Evolutionary conservation across 208 protist species (phyloP).

Genomic region (Trypanosoma platydactyli): DNA sequence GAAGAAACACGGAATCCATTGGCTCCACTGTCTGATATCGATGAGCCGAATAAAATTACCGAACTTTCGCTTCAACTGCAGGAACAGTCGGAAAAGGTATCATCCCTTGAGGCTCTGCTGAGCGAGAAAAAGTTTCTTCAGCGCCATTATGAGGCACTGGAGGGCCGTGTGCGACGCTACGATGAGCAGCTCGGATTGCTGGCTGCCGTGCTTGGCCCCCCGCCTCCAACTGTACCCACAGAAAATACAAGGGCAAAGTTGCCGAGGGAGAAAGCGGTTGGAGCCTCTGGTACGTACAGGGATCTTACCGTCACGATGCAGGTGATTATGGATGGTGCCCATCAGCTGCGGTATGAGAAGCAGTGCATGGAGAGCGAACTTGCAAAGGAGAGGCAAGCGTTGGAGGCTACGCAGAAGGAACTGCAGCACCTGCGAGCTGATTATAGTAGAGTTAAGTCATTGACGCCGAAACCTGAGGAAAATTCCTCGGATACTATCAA

Average conservation of each 20-base stretch:
- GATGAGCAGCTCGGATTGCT: slow-evolving; percentile 18
- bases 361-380: slow-evolving; percentile 16
- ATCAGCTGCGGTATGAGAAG: slow-evolving; percentile 22
- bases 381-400: background rate
- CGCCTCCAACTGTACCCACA: background rate
- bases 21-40: too few relatives aligned
- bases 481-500: background rate
- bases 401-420: slow-evolving; percentile 3
- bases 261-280: background rate
- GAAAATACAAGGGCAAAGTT: too few relatives aligned
- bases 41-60: slow-evolving; percentile 2
- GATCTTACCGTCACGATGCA: background rate
- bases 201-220: background rate
- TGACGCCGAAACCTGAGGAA: background rate
- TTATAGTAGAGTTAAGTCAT: background rate
- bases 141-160: slow-evolving; percentile 14
- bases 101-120: slow-evolving; percentile 15
- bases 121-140: slow-evolving; percentile 22
- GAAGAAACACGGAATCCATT: background rate
- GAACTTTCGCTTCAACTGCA: slow-evolving; percentile 15
- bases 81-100: slow-evolving; percentile 21
- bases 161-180: slow-evolving; percentile 3
- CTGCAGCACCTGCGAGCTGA: background rate
- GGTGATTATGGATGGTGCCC: slow-evolving; percentile 16
- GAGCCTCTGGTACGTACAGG: background rate